Conservation (phyloP, 116 monocot species). For the Dioscorea cayenensis region DNA sequence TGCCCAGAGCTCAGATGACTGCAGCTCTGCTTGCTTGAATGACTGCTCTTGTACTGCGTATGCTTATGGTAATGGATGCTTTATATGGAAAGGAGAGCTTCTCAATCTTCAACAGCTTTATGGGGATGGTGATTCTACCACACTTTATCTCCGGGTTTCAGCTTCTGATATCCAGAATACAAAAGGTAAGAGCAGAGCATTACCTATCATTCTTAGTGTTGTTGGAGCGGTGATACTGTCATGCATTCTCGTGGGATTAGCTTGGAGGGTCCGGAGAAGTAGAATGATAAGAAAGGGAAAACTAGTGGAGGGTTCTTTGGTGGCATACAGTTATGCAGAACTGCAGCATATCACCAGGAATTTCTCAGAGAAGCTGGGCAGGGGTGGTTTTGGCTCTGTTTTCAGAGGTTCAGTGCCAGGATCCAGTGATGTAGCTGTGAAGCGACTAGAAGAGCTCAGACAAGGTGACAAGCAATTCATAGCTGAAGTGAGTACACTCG, state of each 20-base stretch:
- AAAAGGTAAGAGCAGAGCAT: background rate
- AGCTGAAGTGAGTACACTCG: conserved; percentile 13
- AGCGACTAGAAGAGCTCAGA: conserved; percentile 9
- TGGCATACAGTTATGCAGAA: background rate
- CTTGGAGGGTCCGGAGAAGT: background rate
- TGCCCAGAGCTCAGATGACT: conserved; percentile 14
- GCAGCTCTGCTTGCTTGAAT: conserved; percentile 16
- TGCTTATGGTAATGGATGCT: conserved; percentile 15
- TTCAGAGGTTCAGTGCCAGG: conserved; percentile 10
- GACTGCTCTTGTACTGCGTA: conserved; percentile 46
- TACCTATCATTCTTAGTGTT: background rate
- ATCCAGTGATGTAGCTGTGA: conserved; percentile 13
- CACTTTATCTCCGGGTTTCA: conserved; percentile 16
- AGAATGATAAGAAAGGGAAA: background rate
- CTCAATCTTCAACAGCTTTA: conserved; percentile 10
- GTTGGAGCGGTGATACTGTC: background rate
- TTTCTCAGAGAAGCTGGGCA: conserved; percentile 16
- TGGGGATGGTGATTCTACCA: background rate
- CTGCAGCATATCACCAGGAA: conserved; percentile 12
- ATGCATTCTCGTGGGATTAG: background rate
- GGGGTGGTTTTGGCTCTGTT: conserved; percentile 19
- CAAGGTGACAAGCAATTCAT: conserved; percentile 23
- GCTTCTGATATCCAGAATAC: conserved; percentile 15
- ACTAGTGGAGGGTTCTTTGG: background rate
- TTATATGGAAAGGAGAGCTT: conserved; percentile 18